phyloP scores from a whole-genome alignment of 1,284 basidiomycete genomes.

The Naganishia sp. region DNA sequence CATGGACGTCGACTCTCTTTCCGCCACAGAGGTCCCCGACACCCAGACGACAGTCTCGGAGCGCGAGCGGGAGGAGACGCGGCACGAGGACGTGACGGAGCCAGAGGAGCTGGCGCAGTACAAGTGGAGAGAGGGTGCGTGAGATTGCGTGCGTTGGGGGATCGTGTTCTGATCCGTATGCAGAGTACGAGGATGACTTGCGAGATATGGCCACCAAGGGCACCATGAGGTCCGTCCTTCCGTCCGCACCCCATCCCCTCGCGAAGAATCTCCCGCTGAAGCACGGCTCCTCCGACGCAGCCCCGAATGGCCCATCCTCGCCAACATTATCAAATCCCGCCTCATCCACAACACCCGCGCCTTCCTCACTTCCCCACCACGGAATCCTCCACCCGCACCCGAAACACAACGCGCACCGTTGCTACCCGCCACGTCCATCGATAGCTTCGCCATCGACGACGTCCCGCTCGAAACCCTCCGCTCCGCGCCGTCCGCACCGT shows the following conservation, averaged over 20 bases:
- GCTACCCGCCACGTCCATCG: conserved; percentile 33
- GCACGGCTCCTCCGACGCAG: conserved; percentile 52
- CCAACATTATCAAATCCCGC: conserved; percentile 70
- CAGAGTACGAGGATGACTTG: conserved; percentile 24
- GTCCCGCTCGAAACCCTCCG: conserved; percentile 45
- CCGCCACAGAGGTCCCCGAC: background rate
- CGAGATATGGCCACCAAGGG: conserved; percentile 25
- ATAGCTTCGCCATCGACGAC: conserved; percentile 50
- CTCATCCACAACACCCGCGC: conserved; percentile 52
- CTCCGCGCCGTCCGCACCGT: conserved; percentile 25
- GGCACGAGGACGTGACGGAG: background rate
- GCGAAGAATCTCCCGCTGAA: no score
- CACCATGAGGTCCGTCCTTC: conserved; percentile 19
- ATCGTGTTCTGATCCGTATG: background rate
- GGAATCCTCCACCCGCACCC: conserved; percentile 35
- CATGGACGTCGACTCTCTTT: conserved; percentile 11
- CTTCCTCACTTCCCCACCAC: conserved; percentile 36
- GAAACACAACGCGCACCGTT: conserved; percentile 21
- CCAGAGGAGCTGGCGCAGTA: conserved; percentile 11
- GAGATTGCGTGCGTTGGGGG: background rate
- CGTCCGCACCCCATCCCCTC: background rate
- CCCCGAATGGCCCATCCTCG: conserved; percentile 70
- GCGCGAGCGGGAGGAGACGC: background rate
- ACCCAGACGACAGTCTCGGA: background rate
- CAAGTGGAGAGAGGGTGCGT: conserved; percentile 28